Base-by-base conservation (phyloP, 768 basidiomycete species). In the Boletus fagicola region DNA sequence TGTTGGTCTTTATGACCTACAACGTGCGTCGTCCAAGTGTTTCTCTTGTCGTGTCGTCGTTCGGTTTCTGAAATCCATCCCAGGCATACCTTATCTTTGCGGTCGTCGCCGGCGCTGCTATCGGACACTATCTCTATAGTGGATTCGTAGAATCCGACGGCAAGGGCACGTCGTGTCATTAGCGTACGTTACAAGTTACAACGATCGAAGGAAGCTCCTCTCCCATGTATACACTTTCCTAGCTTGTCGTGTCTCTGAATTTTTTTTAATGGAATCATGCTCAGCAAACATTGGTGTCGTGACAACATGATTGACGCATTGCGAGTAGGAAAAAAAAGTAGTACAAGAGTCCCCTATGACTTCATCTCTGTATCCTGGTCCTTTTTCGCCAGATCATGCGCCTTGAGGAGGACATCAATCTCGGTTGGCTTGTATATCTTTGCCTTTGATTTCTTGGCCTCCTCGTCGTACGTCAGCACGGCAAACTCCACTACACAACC, bases 1-100 rank as follows among this genome's bases (percentile, higher is more conserved):
- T 97, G 94, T 77, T 97, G 56, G 86, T 96, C 40, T 94, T 93
- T 74, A 96, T 97, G 94, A 96, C 94, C 5, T 97, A 95, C 75
- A 97, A 97, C 62, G 92, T 93, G 57, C 66, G 90, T 76, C 24
- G 18, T 30, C 8, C 7, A 5, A n/a, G 13, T 3, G 26, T 26
- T 40, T 20, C 11, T 35, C 11, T 47, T 49, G 13, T 56, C 44
- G 9, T 43, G 3, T 11, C 39, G 5, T 20, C 20, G 16, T n/a
- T n/a, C 9, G 40, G 9, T 18, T 42, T 15, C 43, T 61, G 40
- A 57, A 8, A 22, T 18, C 9, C 22, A 49, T 30, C 12, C 18
- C 33, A 94, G 92, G 92, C 88, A 35, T 96, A 94, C 65, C 84
- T 96, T 35, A 92, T 96, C 66, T 67, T 81, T 30, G 85, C 94